These are phyloP conservation scores for Phytophthora brassicae DNA, from an alignment of 352 stramenopile genomes.

Conservation along the genomic window DNA sequence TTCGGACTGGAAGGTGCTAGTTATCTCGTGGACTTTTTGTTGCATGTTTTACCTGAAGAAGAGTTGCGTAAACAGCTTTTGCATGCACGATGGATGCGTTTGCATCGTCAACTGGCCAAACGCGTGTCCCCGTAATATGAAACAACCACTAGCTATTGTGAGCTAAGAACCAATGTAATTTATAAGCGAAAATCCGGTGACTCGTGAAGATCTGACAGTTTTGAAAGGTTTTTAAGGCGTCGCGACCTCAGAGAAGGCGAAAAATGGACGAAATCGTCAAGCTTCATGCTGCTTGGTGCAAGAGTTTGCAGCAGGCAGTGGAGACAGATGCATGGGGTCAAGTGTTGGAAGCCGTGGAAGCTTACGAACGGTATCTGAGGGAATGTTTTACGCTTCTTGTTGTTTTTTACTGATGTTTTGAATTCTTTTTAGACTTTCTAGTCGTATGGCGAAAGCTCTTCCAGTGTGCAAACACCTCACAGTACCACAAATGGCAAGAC, in stretches of 20 bases:
- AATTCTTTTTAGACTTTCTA: constrained; percentile 37
- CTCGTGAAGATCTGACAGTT: constrained; percentile 12
- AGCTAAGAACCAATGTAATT: constrained; percentile 25
- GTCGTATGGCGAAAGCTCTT: constrained; percentile 36
- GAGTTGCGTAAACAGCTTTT: constrained; percentile 65
- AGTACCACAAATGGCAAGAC: constrained; percentile 37
- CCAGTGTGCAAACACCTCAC: constrained; percentile 49
- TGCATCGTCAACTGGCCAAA: constrained; percentile 64
- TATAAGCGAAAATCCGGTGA: too few relatives aligned
- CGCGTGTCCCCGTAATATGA: constrained; percentile 41
- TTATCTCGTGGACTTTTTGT: constrained; percentile 83
- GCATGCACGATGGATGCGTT: constrained; percentile 61
- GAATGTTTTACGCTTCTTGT: not conserved
- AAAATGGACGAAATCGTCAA: constrained; percentile 52
- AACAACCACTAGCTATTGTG: constrained; percentile 18
- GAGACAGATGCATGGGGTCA: constrained; percentile 71
- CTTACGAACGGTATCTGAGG: constrained; percentile 59
- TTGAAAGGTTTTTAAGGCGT: constrained; percentile 12
- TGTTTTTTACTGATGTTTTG: not conserved
- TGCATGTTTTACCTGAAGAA: constrained; percentile 74
- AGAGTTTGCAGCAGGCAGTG: constrained; percentile 55
- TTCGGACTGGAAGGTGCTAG: constrained; percentile 70
- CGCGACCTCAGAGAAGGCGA: constrained; percentile 6
- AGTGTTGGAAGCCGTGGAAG: constrained; percentile 75
- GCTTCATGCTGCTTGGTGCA: constrained; percentile 56